These are phyloP conservation scores for Talaromyces thailandensis DNA, from an alignment of 495 filamentous ascomycete genomes.

Conservation along the genomic window DNA sequence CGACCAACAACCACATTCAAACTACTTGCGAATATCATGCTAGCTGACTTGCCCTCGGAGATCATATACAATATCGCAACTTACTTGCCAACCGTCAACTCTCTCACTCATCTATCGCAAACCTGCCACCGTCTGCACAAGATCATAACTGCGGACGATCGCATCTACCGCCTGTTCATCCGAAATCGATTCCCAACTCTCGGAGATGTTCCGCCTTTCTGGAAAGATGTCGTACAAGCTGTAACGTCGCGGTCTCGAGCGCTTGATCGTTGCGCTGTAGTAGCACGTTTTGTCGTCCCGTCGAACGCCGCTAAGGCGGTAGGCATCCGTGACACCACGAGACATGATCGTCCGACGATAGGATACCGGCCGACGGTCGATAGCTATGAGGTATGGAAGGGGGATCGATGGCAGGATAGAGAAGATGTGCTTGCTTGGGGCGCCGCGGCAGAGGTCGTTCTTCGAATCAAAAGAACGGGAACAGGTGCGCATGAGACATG, in stretches of 20 bases:
- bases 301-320: constrained; percentile 19
- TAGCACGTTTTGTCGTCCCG: constrained; percentile 45
- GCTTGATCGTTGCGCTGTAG: constrained; percentile 48
- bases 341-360: constrained; percentile 47
- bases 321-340: constrained; percentile 18
- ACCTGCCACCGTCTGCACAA: constrained; percentile 41
- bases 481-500: constrained; percentile 23
- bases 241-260: constrained; percentile 51
- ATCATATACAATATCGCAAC: constrained; percentile 47
- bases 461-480: constrained; percentile 32
- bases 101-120: constrained; percentile 35
- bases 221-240: constrained; percentile 44
- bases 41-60: constrained; percentile 51
- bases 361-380: constrained; percentile 56
- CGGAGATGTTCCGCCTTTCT: constrained; percentile 26
- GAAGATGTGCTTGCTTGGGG: constrained; percentile 53
- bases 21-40: constrained; percentile 13
- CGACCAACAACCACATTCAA: not conserved
- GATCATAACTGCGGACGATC: constrained; percentile 44
- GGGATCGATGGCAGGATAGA: constrained; percentile 40
- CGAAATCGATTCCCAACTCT: constrained; percentile 43
- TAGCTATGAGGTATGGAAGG: constrained; percentile 48
- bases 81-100: constrained; percentile 43
- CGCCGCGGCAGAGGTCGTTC: constrained; percentile 47
- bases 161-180: constrained; percentile 41